Base-by-base conservation (phyloP, 202 grass and related monocot genomes). In the Miscanthus sacchariflorus region DNA sequence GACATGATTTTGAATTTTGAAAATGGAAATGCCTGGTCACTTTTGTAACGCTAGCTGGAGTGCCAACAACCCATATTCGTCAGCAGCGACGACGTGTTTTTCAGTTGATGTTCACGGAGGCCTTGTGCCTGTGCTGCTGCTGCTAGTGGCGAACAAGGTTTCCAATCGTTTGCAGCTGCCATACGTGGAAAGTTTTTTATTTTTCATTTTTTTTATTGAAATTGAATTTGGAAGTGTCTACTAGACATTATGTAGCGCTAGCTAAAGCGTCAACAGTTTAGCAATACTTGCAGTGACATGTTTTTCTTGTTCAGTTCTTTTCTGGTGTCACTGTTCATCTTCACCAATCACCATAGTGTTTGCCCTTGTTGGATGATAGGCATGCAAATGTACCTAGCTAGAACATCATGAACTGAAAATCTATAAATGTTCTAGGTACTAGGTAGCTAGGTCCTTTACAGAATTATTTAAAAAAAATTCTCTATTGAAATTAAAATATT, bases 11-110 rank as follows among this genome's bases (percentile, higher is more conserved):
- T 45, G 40, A 43, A 68, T 42, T 79, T 81, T 76, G 21, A 81
- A 90, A 76, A 21, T 74, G 68, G 15, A 38, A 77, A 78, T 68
- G 9, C 44, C 59, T 84, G 66, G 44, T 12, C 77, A 25, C 68
- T 85, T 71, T 71, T 66, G 74, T 46, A 50, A 83, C 18, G 17
- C 44, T 48, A 75, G 23, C 43, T 74, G 35, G 68, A 39, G 6
- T 27, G 72, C 13, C 21, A 61, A 23, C 21, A 8, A 1, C 49
- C 49, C 1, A 52, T 63, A 63, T n/a, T 61, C 45, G 7, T 8
- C 25, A 3, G 45, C 14, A 19, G 46, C 28, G 73, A 76, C 27
- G 48, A 77, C 46, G 48, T 52, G 45, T 50, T 28, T 74, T 50
- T 18, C 44, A 45, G 72, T 23, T 49, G 44, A 8, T 28, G 23